Base-by-base conservation (phyloP, 2,329 filamentous ascomycete species). In the Phoma sp. region DNA sequence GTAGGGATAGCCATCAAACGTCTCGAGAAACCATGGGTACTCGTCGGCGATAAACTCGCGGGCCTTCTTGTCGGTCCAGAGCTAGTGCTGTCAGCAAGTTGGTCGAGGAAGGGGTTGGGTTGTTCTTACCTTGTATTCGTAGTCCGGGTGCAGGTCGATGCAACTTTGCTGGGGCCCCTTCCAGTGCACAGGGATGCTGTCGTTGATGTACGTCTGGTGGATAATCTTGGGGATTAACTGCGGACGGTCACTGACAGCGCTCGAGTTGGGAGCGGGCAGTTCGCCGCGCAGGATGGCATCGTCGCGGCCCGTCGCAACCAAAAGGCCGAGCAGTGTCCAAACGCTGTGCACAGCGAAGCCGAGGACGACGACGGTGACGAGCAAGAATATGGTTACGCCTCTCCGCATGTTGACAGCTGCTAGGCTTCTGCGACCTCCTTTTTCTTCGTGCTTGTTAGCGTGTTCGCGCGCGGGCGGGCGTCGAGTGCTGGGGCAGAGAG, bases 141-240 rank as follows among this genome's bases (percentile, higher is more conserved):
- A 92, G 63, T 87, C 86, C 1, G 85, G 81, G 70, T 92, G 89
- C 45, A 88, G 72, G 21, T 88, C 82, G 50, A 86, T 77, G 76
- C 89, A 92, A 64, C 81, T 87, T 74, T 85, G 78, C 63, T 90
- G 87, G 29, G 88, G 82, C 9, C 80, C 81, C 54, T 80, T 76
- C 89, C 89, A 92, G 48, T 86, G 82, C 40, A 77, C 78, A 0
- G 89, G 89, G 35, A 92, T 86, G 38, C 81, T 85, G 51, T 87
- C 84, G 70, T 90, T 91, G 67, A 85, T 85, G 75, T 90, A 91
- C 9, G 88, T 91, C 73, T 91, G 88, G 77, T 91, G 88, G 52
- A 91, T 89, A 69, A 91, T 91, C 76, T 89, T 90, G 43, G 88
- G 88, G 44, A 91, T 90, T 61, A 90, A 72, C 63, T 86, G 85